These are phyloP conservation scores for Chaetomium cochliodes DNA, from an alignment of 495 filamentous ascomycete species.

Conservation along the genomic window DNA sequence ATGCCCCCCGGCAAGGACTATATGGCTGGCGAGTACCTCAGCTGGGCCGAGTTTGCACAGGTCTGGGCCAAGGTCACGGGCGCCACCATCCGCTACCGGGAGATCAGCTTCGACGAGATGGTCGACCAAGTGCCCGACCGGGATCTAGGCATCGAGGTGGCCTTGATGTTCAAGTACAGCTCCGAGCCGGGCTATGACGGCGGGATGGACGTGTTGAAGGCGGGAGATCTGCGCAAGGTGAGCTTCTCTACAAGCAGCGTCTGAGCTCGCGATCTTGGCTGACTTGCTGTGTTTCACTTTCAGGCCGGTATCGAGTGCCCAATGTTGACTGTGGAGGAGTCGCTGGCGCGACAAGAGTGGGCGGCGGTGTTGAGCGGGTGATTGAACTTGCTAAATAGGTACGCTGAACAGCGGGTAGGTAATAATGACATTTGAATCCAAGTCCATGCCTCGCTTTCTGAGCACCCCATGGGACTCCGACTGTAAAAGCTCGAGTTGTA, in stretches of 20 bases:
- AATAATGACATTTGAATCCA: too few relatives aligned
- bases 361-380: background rate
- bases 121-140: constrained; percentile 33
- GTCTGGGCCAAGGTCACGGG: constrained; percentile 37
- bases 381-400: background rate
- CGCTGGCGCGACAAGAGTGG: constrained; percentile 29
- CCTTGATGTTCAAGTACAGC: constrained; percentile 42
- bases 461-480: too few relatives aligned
- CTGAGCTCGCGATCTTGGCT: background rate
- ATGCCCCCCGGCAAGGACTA: constrained; percentile 45
- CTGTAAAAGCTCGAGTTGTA: too few relatives aligned
- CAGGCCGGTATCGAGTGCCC: constrained; percentile 39
- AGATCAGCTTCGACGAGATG: constrained; percentile 41
- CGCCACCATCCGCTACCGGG: constrained; percentile 31
- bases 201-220: constrained; percentile 38
- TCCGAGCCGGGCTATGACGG: constrained; percentile 45
- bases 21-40: constrained; percentile 42
- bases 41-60: constrained; percentile 37
- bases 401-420: background rate
- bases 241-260: background rate
- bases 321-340: constrained; percentile 36
- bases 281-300: background rate
- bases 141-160: constrained; percentile 39
- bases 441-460: too few relatives aligned
- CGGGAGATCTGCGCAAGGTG: constrained; percentile 44